Evolutionary conservation across 352 stramenopile species (phyloP), one percentile per base, ranked within the genome.

Genomic region (Blastocystis sp.): DNA sequence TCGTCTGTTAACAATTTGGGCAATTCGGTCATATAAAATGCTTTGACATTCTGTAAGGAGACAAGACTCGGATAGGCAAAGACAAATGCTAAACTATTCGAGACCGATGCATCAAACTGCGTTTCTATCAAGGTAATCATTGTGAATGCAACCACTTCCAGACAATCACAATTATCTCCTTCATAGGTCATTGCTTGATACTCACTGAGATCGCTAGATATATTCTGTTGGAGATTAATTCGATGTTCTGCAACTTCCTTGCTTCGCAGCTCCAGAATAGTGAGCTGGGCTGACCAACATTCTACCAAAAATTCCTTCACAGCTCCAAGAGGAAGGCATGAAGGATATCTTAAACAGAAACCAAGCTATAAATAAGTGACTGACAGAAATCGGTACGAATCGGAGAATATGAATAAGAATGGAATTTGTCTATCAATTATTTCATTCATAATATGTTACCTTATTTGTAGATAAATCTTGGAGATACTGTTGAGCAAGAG

Each of bases 61-160:
- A 30, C 53, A 17, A 84, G 53, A 64, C 48, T 35, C 5, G 19
- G 27, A 40, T 51, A 84, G 3, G 24, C 33, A 37, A 84, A 84
- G 53, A 66, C 73, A 9, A 48, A 66, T 7, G 73, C 73, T 5
- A 84, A 35, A 9, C 54, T 54, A 44, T 84, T 84, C 4, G 73
- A 84, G 53, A 84, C 17, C 17, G 44, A 22, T 2, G 73, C 44
- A 68, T 84, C 73, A 3, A 78, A 78, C 6, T 84, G 27, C 2
- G n/a, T 15, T 11, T 35, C 0, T 51, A 69, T 33, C 3, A 35
- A 30, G 7, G 51, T 66, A 15, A 17, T 40, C 17, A 84, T 15
- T 9, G 53, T 2, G 19, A 44, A 11, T 35, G 53, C 56, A 22
- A 51, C 22, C 0, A 68, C 13, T 35, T 84, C 73, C 53, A 84